Conservation (phyloP, 768 basidiomycete species). For the Panellus pusillus region DNA sequence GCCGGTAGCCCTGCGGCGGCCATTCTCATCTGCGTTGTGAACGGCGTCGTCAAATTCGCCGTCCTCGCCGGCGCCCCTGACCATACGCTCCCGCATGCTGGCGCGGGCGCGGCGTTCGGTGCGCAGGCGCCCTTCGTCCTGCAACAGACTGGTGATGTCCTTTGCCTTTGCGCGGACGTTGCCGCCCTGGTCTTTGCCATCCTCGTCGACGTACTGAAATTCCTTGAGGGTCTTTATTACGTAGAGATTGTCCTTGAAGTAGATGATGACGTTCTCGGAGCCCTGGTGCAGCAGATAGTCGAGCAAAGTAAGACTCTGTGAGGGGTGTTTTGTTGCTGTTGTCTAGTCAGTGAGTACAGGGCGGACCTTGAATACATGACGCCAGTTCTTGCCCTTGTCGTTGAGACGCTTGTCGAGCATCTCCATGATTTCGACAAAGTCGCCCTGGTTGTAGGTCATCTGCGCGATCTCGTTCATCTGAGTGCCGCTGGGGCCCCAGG, state of each 20-base stretch:
- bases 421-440: conserved; percentile 99
- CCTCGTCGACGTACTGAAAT: conserved; percentile 95
- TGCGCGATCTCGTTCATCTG: conserved; percentile 99
- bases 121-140: conserved; percentile 81
- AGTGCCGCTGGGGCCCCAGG: conserved; percentile 95
- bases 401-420: conserved; percentile 98
- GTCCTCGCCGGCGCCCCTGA: conserved; percentile 51
- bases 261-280: conserved; percentile 97
- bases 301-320: conserved; percentile 84
- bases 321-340: neutral
- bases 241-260: conserved; percentile 97
- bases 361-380: conserved; percentile 96
- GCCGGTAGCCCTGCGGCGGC: conserved; percentile 29
- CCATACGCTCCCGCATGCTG: conserved; percentile 94
- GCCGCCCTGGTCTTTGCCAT: conserved; percentile 96
- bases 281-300: conserved; percentile 97
- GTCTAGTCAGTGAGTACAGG: neutral
- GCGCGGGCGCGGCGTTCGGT: conserved; percentile 84
- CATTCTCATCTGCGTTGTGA: conserved; percentile 48
- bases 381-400: conserved; percentile 99
- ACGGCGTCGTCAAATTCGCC: conserved; percentile 41
- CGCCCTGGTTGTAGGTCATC: conserved; percentile 95
- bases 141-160: conserved; percentile 92
- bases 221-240: conserved; percentile 99
- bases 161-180: conserved; percentile 98